Conservation (phyloP, 2,329 filamentous ascomycete genomes). For the Fusarium paranaense region DNA sequence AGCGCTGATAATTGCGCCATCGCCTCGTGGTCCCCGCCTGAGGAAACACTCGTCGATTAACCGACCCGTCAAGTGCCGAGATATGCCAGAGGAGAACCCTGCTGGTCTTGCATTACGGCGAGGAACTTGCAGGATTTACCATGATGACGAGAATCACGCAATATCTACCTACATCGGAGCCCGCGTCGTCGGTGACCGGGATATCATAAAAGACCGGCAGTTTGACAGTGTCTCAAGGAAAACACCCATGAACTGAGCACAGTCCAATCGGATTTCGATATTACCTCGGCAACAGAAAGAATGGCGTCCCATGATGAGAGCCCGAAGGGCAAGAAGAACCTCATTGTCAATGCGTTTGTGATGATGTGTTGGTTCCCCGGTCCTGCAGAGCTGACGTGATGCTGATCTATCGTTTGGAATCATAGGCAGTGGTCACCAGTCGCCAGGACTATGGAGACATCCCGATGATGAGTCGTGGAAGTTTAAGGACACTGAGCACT, state of each 20-base stretch:
- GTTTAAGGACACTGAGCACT: slow-evolving; percentile 71
- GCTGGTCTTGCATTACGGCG: slow-evolving; percentile 4
- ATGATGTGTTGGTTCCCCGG: slow-evolving; percentile 49
- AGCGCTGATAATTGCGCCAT: slow-evolving; percentile 36
- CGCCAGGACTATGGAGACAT: slow-evolving; percentile 66
- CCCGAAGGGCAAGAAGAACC: slow-evolving; percentile 49
- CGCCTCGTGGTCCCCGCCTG: not conserved
- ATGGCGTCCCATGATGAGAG: slow-evolving; percentile 32
- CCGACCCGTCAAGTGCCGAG: slow-evolving; percentile 10
- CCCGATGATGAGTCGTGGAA: slow-evolving; percentile 71
- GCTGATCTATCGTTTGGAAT: slow-evolving; percentile 18
- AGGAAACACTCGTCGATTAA: not conserved
- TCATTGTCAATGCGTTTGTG: slow-evolving; percentile 59
- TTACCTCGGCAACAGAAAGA: not conserved
- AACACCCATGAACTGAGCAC: not conserved
- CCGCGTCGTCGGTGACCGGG: slow-evolving; percentile 6
- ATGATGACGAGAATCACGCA: slow-evolving; percentile 40
- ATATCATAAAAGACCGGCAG: slow-evolving; percentile 18
- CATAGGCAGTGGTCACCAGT: slow-evolving; percentile 58
- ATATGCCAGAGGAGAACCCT: slow-evolving; percentile 5
- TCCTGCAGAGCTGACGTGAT: not conserved
- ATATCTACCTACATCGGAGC: slow-evolving; percentile 8
- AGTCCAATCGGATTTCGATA: slow-evolving; percentile 2
- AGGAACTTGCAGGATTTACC: slow-evolving; percentile 15
- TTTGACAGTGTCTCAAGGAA: not conserved